These are phyloP conservation scores for Fusarium sp. DNA, from an alignment of 2,329 filamentous ascomycete species.

Conservation along the genomic window DNA sequence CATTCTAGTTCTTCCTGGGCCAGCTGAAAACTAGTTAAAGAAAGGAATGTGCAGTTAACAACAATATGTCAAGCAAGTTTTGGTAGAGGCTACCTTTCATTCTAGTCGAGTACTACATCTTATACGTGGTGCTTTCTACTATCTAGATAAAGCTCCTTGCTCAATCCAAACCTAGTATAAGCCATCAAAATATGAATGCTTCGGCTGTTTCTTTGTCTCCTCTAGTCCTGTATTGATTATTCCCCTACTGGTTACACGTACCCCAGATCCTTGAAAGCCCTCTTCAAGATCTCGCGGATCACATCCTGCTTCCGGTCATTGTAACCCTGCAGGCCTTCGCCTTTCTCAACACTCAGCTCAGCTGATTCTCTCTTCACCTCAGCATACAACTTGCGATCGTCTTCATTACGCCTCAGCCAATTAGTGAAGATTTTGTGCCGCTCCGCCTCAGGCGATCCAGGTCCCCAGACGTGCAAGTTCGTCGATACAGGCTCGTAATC, in stretches of 20 bases:
- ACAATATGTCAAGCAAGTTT: too few relatives aligned
- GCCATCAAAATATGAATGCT: too few relatives aligned
- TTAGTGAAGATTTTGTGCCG: conserved; percentile 61
- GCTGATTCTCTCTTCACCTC: conserved; percentile 5
- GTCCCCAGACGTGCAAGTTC: conserved; percentile 65
- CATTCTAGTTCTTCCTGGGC: too few relatives aligned
- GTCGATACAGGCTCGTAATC: conserved; percentile 52
- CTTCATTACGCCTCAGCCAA: conserved; percentile 56
- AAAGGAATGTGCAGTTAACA: too few relatives aligned
- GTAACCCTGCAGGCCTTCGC: conserved; percentile 55
- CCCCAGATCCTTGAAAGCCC: conserved; percentile 47
- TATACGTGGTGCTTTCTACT: too few relatives aligned
- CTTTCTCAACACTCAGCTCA: conserved; percentile 37
- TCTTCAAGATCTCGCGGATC: conserved; percentile 56
- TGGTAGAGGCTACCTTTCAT: too few relatives aligned
- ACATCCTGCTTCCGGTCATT: conserved; percentile 58
- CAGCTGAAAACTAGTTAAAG: too few relatives aligned
- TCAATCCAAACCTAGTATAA: too few relatives aligned
- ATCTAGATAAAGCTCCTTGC: too few relatives aligned
- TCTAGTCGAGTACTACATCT: too few relatives aligned
- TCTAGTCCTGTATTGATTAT: too few relatives aligned
- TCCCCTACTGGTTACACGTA: conserved; percentile 13
- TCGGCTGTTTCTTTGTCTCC: too few relatives aligned
- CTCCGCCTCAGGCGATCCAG: conserved; percentile 57
- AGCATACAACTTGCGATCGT: conserved; percentile 58